Evolutionary conservation across 129 eudicot species (phyloP), one percentile per base, ranked within the genome.

Genomic region (Helianthus annuus): DNA sequence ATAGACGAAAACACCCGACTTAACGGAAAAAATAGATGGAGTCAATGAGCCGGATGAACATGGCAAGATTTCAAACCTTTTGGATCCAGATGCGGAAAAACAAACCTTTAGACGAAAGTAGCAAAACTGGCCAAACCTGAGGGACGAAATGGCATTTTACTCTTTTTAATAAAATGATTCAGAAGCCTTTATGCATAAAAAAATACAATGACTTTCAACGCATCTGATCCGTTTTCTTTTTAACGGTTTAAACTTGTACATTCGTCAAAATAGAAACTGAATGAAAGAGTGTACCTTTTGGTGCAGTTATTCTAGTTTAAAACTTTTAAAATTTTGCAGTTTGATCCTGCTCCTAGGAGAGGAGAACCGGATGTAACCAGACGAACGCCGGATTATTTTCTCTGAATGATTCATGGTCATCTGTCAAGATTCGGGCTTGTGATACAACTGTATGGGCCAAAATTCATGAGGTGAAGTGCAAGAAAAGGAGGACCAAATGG

Each of bases 301-400:
- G 49, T 65, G 54, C 13, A 46, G 12, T 22, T 66, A 42, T 48
- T 36, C 71, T 46, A 67, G 38, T 2, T 10, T 5, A 19, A 49
- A 51, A 8, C 24, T 16, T 64, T 57, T 69, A 2, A 7, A 7
- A 14, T 17, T 10, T 64, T 85, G 82, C 88, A 90, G 96, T 90
- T 90, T 83, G 96, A 90, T 80, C 96, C 96, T 14, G 91, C 96
- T 80, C 96, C 96, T 17, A 87, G 96, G 86, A 85, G 96, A 85
- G 96, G 96, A 48, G 96, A 90, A 68, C 96, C 96, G 6, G 96
- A 90, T 81, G 94, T 90, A 19, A 90, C 96, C n/a, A 89, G 96
- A 70, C 82, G 96, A 79, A 90, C 93, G 12, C 96, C 96, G 8
- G 96, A 90, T 78, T 90, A 90, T 79, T 90, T 90, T 87, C 84